These are phyloP conservation scores for Pichia sp. DNA, from an alignment of 1,139 yeast species.

Conservation along the genomic window DNA sequence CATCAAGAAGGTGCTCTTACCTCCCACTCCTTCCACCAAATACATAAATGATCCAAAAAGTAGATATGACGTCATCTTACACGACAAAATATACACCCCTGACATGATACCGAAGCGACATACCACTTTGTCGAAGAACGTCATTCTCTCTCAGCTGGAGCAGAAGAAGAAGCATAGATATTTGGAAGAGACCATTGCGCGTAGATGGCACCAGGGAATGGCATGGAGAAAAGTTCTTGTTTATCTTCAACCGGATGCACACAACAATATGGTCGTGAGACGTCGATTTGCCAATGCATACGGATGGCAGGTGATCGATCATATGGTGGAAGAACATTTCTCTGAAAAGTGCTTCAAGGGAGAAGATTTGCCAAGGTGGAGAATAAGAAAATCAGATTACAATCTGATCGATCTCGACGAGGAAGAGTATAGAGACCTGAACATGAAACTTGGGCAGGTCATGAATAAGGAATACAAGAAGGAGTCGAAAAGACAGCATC, in stretches of 20 bases:
- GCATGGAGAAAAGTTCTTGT: constrained; percentile 92
- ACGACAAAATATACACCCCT: constrained; percentile 77
- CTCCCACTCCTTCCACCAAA: constrained; percentile 74
- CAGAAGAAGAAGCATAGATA: constrained; percentile 33
- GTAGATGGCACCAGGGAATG: constrained; percentile 83
- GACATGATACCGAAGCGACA: constrained; percentile 36
- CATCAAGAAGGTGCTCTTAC: constrained; percentile 74
- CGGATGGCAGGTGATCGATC: constrained; percentile 94
- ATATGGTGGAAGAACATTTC: constrained; percentile 68
- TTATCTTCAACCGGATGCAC: constrained; percentile 86
- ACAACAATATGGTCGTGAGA: constrained; percentile 86
- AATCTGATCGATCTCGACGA: constrained; percentile 15
- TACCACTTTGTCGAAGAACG: constrained; percentile 18
- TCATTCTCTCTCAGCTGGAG: constrained; percentile 23
- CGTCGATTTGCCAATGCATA: constrained; percentile 88
- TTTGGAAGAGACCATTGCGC: constrained; percentile 79
- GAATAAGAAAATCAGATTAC: constrained; percentile 15
- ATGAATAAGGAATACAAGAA: constrained; percentile 17
- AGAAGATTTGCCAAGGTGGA: constrained; percentile 24
- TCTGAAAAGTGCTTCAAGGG: constrained; percentile 28
- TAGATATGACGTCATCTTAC: constrained; percentile 54
- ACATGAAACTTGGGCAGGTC: constrained; percentile 14
- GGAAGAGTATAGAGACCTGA: constrained; percentile 12
- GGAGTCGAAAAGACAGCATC: constrained; percentile 8
- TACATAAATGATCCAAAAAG: constrained; percentile 63